Evolutionary conservation across 164 flowering plant genomes (phyloP), one percentile per base, ranked within the genome.

Genomic region (Cinnamomum micranthum): DNA sequence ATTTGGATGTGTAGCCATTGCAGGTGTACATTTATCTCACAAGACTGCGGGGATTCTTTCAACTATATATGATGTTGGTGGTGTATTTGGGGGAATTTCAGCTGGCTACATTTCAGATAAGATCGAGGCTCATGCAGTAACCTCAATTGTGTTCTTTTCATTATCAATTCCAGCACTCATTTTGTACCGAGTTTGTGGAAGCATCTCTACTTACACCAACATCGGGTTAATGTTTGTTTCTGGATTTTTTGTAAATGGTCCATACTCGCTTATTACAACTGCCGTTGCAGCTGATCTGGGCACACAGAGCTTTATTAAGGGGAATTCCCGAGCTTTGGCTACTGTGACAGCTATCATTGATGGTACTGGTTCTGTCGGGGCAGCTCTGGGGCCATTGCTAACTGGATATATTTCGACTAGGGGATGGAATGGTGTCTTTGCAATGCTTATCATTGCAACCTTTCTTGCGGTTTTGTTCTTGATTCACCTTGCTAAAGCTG

Each of bases 341-440:
- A 96, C 99, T 35, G 99, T 96, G 14, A 89, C 93, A 24, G 99
- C 98, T 35, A 96, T 96, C 58, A 94, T 96, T 77, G 99, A 96
- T 82, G 99, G 97, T 17, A 96, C 99, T 74, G 98, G 99, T 65
- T 96, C 99, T 66, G 89, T 94, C 68, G 99, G 99, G n/a, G 99
- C 92, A 66, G 98, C 99, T 76, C 81, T 96, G 50, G 99, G 98
- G 17, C 98, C 98, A 9, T 85, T 92, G 63, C 75, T 94, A 60
- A 92, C 95, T 47, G 99, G 99, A 62, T 96, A 94, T 86, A 80
- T 96, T 67, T 96, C 97, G 5, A 88, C 92, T 3, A 82, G 84
- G 68, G 95, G 97, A 74, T 96, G 99, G 98, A 90, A 93, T 74
- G 84, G 86, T 70, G 98, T 94, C 20, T 94, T 96, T 77, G 60